phyloP scores from a whole-genome alignment of 139 green algal genomes.

The Chlorella vulgaris region DNA sequence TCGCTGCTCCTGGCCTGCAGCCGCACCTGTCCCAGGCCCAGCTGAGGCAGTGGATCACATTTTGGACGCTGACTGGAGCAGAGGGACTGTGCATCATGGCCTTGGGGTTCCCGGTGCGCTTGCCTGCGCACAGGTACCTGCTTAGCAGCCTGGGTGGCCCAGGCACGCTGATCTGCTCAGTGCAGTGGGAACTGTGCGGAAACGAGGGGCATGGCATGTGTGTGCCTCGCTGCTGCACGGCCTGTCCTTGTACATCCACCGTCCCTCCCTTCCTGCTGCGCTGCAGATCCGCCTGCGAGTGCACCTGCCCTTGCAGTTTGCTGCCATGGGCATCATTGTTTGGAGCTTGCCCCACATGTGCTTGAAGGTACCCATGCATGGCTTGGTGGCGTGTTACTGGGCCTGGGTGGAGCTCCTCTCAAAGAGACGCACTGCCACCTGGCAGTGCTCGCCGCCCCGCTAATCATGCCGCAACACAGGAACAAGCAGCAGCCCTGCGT shows the following conservation, averaged over 20 bases:
- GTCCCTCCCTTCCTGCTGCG: background rate
- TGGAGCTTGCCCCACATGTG: slow-evolving; percentile 27
- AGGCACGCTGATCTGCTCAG: too few relatives aligned
- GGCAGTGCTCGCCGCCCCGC: too few relatives aligned
- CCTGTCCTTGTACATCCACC: background rate
- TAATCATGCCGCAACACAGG: too few relatives aligned
- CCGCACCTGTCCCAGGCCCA: background rate
- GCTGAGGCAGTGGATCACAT: slow-evolving; percentile 19
- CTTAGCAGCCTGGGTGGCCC: too few relatives aligned
- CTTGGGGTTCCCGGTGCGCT: slow-evolving; percentile 23
- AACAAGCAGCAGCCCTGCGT: too few relatives aligned
- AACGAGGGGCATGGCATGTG: too few relatives aligned
- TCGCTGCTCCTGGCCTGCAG: background rate
- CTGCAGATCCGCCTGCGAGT: slow-evolving; percentile 30
- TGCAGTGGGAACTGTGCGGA: too few relatives aligned
- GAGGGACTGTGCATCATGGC: slow-evolving; percentile 19
- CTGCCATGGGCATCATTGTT: background rate
- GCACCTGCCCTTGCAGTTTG: slow-evolving; percentile 39
- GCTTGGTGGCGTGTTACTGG: too few relatives aligned
- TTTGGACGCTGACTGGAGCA: slow-evolving; percentile 23
- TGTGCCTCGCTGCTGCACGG: too few relatives aligned
- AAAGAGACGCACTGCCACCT: too few relatives aligned
- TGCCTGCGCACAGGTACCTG: background rate
- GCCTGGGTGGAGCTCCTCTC: too few relatives aligned
- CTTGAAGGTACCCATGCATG: background rate